phyloP scores from a whole-genome alignment of 2,329 filamentous ascomycete species.

The Trichoderma endophyticum region DNA sequence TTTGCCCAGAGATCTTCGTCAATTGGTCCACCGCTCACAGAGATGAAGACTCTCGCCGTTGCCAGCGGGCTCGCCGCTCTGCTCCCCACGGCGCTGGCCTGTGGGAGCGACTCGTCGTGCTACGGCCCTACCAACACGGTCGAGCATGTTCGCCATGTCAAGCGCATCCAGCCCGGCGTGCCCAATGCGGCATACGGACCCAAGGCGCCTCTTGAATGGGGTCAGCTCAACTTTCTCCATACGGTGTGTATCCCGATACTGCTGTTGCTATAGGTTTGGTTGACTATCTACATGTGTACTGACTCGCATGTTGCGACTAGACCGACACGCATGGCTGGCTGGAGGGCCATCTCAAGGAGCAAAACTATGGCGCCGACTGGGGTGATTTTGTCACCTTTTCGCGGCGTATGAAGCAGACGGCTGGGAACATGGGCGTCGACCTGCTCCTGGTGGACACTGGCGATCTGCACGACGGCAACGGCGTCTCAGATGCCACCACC shows the following conservation, averaged over 20 bases:
- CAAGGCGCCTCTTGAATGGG: conserved; percentile 53
- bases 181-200: conserved; percentile 42
- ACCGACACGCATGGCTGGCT: conserved; percentile 62
- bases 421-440: conserved; percentile 55
- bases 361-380: conserved; percentile 64
- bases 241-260: conserved; percentile 40
- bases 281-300: neutral
- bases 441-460: conserved; percentile 60
- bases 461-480: conserved; percentile 65
- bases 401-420: conserved; percentile 57
- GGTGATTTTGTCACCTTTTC: conserved; percentile 62
- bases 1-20: neutral
- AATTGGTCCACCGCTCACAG: neutral
- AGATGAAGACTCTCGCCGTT: conserved; percentile 19
- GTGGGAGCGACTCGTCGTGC: conserved; percentile 34
- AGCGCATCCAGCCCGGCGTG: conserved; percentile 48
- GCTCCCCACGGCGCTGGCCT: conserved; percentile 31
- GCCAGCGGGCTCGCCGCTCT: conserved; percentile 20
- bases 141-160: conserved; percentile 46
- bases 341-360: conserved; percentile 58
- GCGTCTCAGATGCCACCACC: conserved; percentile 57
- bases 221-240: conserved; percentile 60
- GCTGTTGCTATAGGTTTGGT: neutral
- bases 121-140: conserved; percentile 41
- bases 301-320: conserved; percentile 22